Evolutionary conservation across 139 green algal species (phyloP).

Genomic region (Auxenochlorella protothecoides): DNA sequence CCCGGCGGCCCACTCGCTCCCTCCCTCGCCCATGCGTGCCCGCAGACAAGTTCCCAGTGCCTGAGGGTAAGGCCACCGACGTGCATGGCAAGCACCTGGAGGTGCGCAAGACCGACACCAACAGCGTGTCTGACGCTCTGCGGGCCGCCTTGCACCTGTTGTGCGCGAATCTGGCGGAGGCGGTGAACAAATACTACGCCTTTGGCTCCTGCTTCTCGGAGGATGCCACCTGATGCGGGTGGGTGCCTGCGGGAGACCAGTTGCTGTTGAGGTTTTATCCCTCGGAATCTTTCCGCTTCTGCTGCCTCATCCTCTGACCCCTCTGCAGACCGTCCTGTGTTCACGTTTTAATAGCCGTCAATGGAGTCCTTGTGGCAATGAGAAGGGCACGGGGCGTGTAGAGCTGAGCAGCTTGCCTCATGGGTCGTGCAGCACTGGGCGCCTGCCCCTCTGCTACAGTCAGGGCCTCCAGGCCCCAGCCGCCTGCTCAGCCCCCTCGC

Average conservation of each 20-base stretch:
- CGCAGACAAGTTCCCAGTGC: conserved; percentile 57
- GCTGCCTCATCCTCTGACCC: too few relatives aligned
- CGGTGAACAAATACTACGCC: conserved; percentile 78
- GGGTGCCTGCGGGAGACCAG: not conserved
- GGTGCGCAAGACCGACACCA: conserved; percentile 27
- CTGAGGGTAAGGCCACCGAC: conserved; percentile 54
- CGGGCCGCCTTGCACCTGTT: too few relatives aligned
- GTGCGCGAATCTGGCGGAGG: conserved; percentile 20
- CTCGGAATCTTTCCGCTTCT: too few relatives aligned
- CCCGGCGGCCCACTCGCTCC: not conserved
- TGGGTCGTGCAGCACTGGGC: too few relatives aligned
- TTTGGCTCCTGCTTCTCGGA: conserved; percentile 79
- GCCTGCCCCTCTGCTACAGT: too few relatives aligned
- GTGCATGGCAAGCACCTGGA: conserved; percentile 66
- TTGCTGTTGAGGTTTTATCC: not conserved
- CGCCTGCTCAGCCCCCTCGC: not conserved
- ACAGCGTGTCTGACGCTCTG: not conserved
- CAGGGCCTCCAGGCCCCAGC: too few relatives aligned
- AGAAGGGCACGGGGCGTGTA: not conserved
- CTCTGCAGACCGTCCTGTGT: too few relatives aligned
- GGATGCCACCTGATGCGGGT: conserved; percentile 31
- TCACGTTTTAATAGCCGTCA: too few relatives aligned
- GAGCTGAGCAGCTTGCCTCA: too few relatives aligned
- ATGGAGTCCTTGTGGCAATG: not conserved
- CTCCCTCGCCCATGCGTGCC: not conserved